Percentiles rank a stretch among this genome's conserved stretches.
Evolutionary conservation across 768 basidiomycete genomes (phyloP).

Genomic region (Leccinum incarnatum): DNA sequence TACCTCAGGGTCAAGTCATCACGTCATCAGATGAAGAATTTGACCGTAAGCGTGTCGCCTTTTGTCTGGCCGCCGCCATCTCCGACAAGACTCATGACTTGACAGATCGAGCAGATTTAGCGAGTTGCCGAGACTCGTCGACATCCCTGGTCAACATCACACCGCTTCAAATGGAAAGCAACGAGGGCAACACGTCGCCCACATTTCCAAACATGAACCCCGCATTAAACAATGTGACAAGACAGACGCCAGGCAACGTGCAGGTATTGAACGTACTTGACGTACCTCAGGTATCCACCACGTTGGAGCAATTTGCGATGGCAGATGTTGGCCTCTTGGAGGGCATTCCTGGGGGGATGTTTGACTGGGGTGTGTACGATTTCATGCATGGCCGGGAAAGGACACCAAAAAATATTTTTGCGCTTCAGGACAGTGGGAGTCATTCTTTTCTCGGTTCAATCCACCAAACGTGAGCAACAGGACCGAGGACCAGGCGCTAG

Average conservation of each 20-base stretch:
- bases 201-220: constrained; percentile 67
- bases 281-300: constrained; percentile 50
- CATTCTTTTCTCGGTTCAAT: constrained; percentile 67
- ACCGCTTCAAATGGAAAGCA: constrained; percentile 41
- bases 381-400: constrained; percentile 10
- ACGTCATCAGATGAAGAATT: constrained; percentile 43
- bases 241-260: constrained; percentile 46
- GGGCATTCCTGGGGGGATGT: constrained; percentile 81
- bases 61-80: constrained; percentile 7
- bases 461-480: constrained; percentile 7
- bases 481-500: background rate
- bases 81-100: background rate
- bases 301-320: constrained; percentile 62
- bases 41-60: constrained; percentile 46
- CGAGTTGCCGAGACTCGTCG: constrained; percentile 22
- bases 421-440: constrained; percentile 73
- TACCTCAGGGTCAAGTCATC: constrained; percentile 58
- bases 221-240: constrained; percentile 54
- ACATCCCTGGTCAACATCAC: constrained; percentile 55
- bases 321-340: constrained; percentile 70
- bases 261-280: constrained; percentile 80
- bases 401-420: background rate
- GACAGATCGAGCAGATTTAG: constrained; percentile 15
- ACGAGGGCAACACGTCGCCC: constrained; percentile 22
- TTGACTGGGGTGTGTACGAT: constrained; percentile 72